Evolutionary conservation across 192 early-diverging fungal genomes (phyloP).

Genomic region (Phlyctochytrium bullatum): DNA sequence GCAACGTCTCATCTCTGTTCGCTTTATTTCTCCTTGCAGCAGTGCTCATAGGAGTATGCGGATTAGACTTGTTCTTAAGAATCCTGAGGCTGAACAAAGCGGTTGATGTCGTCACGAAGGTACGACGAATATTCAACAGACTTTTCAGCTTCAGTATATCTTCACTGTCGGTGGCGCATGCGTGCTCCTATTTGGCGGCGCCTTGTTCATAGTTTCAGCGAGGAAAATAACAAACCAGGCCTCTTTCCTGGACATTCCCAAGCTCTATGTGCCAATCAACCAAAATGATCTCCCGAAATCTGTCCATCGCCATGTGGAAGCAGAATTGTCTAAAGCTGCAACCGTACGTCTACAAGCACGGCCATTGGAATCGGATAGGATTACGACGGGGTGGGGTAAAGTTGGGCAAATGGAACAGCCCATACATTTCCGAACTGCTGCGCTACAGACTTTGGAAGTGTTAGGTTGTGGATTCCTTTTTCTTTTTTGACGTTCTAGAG

Average conservation of each 20-base stretch:
- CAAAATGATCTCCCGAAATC: slow-evolving; percentile 33
- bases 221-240: slow-evolving; percentile 23
- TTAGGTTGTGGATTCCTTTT: background rate
- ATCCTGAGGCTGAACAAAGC: slow-evolving; percentile 8
- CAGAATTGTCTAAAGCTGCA: slow-evolving; percentile 32
- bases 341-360: slow-evolving; percentile 3
- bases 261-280: slow-evolving; percentile 40
- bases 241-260: slow-evolving; percentile 33
- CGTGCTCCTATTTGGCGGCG: slow-evolving; percentile 7
- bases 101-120: slow-evolving; percentile 15
- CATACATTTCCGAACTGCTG: background rate
- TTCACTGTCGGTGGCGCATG: background rate
- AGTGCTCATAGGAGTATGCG: slow-evolving; percentile 15
- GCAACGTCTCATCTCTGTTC: slow-evolving; percentile 12
- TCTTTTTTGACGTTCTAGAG: slow-evolving; percentile 4
- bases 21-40: slow-evolving; percentile 7
- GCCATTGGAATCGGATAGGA: background rate
- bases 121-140: slow-evolving; percentile 5
- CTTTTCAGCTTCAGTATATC: background rate
- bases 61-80: slow-evolving; percentile 27
- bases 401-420: background rate
- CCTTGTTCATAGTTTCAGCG: slow-evolving; percentile 28
- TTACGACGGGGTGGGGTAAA: background rate
- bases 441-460: background rate
- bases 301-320: slow-evolving; percentile 25